Evolutionary conservation across 352 stramenopile genomes (phyloP).

Genomic region (Thraustochytrium sp.): DNA sequence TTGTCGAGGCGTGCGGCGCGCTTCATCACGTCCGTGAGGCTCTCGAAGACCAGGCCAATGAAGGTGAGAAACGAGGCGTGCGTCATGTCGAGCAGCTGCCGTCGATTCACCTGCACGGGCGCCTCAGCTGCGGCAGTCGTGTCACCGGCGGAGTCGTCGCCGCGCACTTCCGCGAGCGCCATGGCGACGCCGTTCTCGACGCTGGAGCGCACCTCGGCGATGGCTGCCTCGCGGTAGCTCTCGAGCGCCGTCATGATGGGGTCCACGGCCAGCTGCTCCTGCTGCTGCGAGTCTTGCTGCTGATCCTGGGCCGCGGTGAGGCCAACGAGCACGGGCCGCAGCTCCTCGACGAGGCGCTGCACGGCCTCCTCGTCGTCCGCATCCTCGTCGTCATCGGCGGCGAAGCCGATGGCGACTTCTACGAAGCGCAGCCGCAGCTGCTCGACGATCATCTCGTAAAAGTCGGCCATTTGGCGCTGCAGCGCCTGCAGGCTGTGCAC

Average conservation of each 20-base stretch:
- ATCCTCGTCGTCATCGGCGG: background rate
- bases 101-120: background rate
- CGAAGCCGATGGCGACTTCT: background rate
- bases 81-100: background rate
- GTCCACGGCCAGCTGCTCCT: background rate
- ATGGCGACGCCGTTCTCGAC: background rate
- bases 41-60: constrained; percentile 26
- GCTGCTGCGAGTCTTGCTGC: no score
- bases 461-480: constrained; percentile 30
- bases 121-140: background rate
- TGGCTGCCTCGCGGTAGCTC: background rate
- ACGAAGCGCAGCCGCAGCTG: background rate
- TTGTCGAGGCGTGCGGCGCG: constrained; percentile 4
- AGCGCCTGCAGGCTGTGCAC: constrained; percentile 24
- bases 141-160: background rate
- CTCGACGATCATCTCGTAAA: constrained; percentile 34
- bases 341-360: background rate
- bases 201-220: background rate
- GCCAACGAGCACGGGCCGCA: background rate
- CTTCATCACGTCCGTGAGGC: background rate
- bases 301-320: no score
- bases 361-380: background rate
- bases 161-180: constrained; percentile 5
- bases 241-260: background rate
- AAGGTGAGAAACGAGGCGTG: constrained; percentile 4